Conservation (phyloP, 148 eudicot genomes). For the Fagopyrum esculentum region DNA sequence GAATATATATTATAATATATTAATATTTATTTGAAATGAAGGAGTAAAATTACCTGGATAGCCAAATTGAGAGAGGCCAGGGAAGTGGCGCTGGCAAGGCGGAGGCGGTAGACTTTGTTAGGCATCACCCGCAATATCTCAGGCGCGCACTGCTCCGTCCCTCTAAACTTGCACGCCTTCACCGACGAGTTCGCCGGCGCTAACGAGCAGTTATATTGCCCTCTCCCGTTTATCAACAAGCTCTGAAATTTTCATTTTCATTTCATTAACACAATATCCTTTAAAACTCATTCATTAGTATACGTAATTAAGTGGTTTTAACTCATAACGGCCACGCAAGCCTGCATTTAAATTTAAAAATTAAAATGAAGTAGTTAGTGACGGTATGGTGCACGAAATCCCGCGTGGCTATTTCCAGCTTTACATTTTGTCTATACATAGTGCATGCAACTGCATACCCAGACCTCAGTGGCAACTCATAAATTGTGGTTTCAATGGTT, state of each 20-base stretch:
- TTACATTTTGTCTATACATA: no score
- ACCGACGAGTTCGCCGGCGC: slow-evolving; percentile 43
- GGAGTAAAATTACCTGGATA: slow-evolving; percentile 41
- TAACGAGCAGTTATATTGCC: slow-evolving; percentile 70
- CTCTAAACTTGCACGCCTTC: slow-evolving; percentile 39
- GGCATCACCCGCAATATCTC: slow-evolving; percentile 41
- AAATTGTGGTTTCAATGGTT: no score
- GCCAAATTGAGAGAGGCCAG: slow-evolving; percentile 74
- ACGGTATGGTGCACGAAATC: no score
- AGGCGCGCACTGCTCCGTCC: slow-evolving; percentile 67
- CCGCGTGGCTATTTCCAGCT: no score
- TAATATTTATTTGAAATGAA: background rate
- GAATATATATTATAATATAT: no score
- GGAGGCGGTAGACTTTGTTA: slow-evolving; percentile 67
- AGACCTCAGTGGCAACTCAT: no score
- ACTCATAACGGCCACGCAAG: no score
- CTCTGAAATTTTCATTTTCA: slow-evolving; percentile 26
- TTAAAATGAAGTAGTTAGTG: no score
- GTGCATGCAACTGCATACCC: no score
- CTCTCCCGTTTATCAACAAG: slow-evolving; percentile 75
- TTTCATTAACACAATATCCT: background rate
- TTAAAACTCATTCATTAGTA: background rate
- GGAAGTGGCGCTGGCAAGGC: slow-evolving; percentile 72
- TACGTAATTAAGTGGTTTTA: no score
- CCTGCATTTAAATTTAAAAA: no score